Evolutionary conservation across 495 filamentous ascomycete species (phyloP).

Genomic region (Hypoxylon cercidicola): DNA sequence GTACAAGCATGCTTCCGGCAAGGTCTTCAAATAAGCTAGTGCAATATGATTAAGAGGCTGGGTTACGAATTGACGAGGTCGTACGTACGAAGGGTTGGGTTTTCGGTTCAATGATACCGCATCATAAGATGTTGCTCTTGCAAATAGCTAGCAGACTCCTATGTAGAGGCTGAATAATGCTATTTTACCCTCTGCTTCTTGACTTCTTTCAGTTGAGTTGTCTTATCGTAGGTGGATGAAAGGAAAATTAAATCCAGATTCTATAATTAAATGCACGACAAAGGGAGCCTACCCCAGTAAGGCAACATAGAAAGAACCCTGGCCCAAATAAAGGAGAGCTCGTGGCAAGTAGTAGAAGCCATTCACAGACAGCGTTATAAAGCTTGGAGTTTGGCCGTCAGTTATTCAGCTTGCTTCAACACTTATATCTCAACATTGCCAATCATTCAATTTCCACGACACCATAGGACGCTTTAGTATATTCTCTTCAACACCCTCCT

Average conservation of each 20-base stretch:
- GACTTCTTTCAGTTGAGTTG: slow-evolving; percentile 1
- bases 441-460: not conserved
- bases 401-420: not conserved
- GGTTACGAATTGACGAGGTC: slow-evolving; percentile 45
- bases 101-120: slow-evolving; percentile 25
- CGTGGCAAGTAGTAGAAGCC: not conserved
- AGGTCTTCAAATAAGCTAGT: slow-evolving; percentile 94
- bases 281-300: no score
- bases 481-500: not conserved
- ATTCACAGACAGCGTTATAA: slow-evolving; percentile 8
- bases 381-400: not conserved
- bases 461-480: no score
- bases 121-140: slow-evolving; percentile 9
- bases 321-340: not conserved
- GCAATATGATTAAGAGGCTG: slow-evolving; percentile 14
- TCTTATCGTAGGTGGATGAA: not conserved
- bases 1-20: slow-evolving; percentile 76
- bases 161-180: slow-evolving; percentile 29
- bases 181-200: slow-evolving; percentile 24
- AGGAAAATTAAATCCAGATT: not conserved
- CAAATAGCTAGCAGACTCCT: slow-evolving; percentile 25
- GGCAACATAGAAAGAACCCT: not conserved
- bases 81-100: slow-evolving; percentile 30
- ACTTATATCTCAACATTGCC: not conserved
- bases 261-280: no score